phyloP scores from a whole-genome alignment of 441 rosid genomes.

The Bocquillonia castaneifolia region DNA sequence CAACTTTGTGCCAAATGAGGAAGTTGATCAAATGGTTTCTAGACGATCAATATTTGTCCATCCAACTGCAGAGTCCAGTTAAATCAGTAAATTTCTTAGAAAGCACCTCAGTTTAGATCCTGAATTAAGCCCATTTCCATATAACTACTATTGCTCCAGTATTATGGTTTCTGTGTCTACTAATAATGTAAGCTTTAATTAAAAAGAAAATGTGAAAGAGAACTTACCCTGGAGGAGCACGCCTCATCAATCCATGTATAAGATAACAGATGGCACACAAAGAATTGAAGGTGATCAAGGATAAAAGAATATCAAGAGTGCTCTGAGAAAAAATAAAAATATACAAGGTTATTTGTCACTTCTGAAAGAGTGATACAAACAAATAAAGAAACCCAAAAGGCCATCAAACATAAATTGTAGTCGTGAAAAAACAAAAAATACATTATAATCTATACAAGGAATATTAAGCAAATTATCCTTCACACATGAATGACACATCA shows the following conservation, averaged over 20 bases:
- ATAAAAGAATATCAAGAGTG: conserved; percentile 57
- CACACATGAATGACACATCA: background rate
- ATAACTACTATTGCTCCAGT: background rate
- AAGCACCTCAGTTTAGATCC: background rate
- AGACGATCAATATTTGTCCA: background rate
- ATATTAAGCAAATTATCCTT: background rate
- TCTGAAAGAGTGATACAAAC: background rate
- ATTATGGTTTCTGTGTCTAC: background rate
- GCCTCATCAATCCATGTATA: conserved; percentile 28
- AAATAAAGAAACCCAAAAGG: background rate
- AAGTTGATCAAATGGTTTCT: background rate
- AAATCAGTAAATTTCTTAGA: background rate
- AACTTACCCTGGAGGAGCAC: conserved; percentile 31
- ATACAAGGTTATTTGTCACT: background rate
- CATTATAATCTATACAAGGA: background rate
- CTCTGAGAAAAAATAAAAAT: conserved; percentile 48
- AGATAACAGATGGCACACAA: conserved; percentile 43
- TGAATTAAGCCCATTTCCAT: background rate
- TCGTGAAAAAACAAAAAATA: background rate
- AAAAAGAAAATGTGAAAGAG: conserved; percentile 1
- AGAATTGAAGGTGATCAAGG: conserved; percentile 41
- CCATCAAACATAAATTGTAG: background rate
- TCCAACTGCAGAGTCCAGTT: background rate
- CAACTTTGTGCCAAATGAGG: background rate
- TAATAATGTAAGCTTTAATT: no score